Evolutionary conservation across 805 yeast genomes (phyloP).

Genomic region (Kodamaea fukazawae): DNA sequence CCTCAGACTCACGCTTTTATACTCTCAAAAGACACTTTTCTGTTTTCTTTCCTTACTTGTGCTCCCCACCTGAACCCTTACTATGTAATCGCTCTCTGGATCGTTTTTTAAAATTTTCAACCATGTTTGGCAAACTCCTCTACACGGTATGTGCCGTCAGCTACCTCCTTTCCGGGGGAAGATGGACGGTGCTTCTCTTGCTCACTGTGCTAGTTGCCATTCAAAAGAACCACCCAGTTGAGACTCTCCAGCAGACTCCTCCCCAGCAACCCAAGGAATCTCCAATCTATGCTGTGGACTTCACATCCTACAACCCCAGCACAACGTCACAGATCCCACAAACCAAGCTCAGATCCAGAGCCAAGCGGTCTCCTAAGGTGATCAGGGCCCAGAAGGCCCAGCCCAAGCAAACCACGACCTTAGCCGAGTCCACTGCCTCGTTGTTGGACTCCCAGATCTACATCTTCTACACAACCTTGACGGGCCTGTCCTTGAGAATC

Average conservation of each 20-base stretch:
- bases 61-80: no score
- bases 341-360: slow-evolving; percentile 16
- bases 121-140: slow-evolving; percentile 10
- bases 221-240: slow-evolving; percentile 1
- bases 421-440: slow-evolving; percentile 28
- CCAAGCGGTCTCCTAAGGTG: slow-evolving; percentile 40
- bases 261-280: slow-evolving; percentile 17
- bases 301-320: slow-evolving; percentile 32
- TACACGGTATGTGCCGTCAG: slow-evolving; percentile 22
- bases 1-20: no score
- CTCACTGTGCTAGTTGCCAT: slow-evolving; percentile 16
- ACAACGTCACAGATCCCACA: slow-evolving; percentile 19
- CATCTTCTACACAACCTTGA: slow-evolving; percentile 79
- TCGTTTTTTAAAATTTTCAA: background rate
- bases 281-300: slow-evolving; percentile 42
- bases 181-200: slow-evolving; percentile 31
- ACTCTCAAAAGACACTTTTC: no score
- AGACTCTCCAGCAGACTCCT: slow-evolving; percentile 6
- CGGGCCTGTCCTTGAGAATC: slow-evolving; percentile 74
- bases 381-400: slow-evolving; percentile 28
- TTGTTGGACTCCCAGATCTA: slow-evolving; percentile 55
- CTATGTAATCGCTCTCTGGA: no score
- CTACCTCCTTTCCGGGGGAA: slow-evolving; percentile 42
- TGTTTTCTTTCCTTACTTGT: no score
- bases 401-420: slow-evolving; percentile 34